phyloP scores from a whole-genome alignment of 371 early-diverging fungal species.

The Sporodiniella umbellata region DNA sequence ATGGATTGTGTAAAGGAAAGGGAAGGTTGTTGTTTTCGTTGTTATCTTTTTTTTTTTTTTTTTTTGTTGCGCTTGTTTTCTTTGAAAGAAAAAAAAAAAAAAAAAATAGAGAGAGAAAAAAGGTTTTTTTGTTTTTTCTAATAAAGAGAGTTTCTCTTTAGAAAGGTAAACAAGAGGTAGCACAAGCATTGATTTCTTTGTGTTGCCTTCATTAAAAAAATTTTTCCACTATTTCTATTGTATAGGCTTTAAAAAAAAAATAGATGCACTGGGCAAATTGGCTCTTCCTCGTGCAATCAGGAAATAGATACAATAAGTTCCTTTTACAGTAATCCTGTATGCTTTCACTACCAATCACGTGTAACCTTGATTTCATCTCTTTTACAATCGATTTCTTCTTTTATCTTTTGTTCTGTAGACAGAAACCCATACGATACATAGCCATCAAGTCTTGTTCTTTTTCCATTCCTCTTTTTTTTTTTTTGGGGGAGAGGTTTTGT shows the following conservation, averaged over 20 bases:
- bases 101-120: constrained; percentile 10
- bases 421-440: too few species aligned
- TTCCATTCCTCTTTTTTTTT: too few species aligned
- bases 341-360: neutral
- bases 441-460: too few species aligned
- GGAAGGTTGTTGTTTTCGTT: constrained; percentile 1
- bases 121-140: too few species aligned
- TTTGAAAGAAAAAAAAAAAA: constrained; percentile 1
- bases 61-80: too few species aligned
- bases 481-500: too few species aligned
- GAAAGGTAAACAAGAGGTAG: too few species aligned
- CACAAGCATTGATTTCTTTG: constrained; percentile 22
- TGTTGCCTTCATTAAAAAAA: constrained; percentile 8
- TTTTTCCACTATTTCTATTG: constrained; percentile 17
- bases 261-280: too few species aligned
- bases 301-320: constrained; percentile 1
- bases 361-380: neutral
- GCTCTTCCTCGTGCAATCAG: neutral
- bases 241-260: too few species aligned
- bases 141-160: too few species aligned
- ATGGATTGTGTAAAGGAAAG: constrained; percentile 6
- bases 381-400: neutral
- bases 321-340: neutral
- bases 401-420: neutral
- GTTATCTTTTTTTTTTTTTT: too few species aligned